These are phyloP conservation scores for Cryptosporidium muris DNA, from an alignment of 169 alveolate species.

Conservation along the genomic window DNA sequence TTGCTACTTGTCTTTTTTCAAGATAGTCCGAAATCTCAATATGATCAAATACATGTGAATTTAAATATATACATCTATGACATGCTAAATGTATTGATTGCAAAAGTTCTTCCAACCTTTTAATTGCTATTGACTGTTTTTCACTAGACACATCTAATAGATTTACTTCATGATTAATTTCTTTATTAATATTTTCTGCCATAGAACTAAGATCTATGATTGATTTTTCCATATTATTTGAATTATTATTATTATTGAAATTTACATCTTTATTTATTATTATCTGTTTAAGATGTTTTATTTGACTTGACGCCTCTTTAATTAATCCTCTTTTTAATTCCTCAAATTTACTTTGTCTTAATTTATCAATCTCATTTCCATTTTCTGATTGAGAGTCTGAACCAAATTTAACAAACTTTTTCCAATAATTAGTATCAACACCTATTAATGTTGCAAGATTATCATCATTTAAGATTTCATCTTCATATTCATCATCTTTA, in stretches of 20 bases:
- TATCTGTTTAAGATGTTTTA: constrained; percentile 35
- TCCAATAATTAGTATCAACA: constrained; percentile 46
- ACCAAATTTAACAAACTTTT: background rate
- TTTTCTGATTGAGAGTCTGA: constrained; percentile 5
- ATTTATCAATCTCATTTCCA: constrained; percentile 9
- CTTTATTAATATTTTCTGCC: too few relatives aligned
- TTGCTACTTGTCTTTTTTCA: constrained; percentile 35
- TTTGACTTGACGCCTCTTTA: constrained; percentile 49
- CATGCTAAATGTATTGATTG: constrained; percentile 42
- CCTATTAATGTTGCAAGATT: constrained; percentile 37
- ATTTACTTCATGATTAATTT: background rate
- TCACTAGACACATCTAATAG: background rate
- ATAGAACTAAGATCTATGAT: too few relatives aligned
- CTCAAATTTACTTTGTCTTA: constrained; percentile 20
- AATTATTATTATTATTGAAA: background rate
- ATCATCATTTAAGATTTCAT: constrained; percentile 53
- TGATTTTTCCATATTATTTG: background rate
- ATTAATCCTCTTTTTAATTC: constrained; percentile 18
- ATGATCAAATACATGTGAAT: constrained; percentile 45
- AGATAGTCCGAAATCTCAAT: constrained; percentile 37
- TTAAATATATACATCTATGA: constrained; percentile 39
- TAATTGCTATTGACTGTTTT: constrained; percentile 1
- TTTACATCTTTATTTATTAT: constrained; percentile 8
- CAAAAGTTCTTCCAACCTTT: constrained; percentile 12
- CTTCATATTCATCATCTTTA: constrained; percentile 1